These are phyloP conservation scores for Coemansia sp. DNA, from an alignment of 192 early-diverging fungal species.

Conservation along the genomic window DNA sequence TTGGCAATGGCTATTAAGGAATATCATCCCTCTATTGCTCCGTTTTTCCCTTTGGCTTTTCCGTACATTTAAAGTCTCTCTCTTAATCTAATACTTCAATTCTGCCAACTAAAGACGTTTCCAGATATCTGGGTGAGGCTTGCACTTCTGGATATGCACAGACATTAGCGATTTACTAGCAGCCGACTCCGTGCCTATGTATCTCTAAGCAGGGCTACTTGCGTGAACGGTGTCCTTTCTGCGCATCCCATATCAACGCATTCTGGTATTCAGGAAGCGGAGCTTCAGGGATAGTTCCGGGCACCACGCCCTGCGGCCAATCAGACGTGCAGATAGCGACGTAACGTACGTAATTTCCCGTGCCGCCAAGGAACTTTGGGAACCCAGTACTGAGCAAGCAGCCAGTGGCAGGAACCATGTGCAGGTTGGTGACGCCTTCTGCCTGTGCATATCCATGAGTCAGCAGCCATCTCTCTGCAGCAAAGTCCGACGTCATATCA, in stretches of 20 bases:
- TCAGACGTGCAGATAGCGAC: slow-evolving; percentile 47
- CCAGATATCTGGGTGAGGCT: no score
- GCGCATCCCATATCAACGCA: slow-evolving; percentile 35
- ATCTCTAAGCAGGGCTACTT: neutral
- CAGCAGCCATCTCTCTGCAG: slow-evolving; percentile 49
- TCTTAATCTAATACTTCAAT: no score
- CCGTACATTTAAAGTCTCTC: no score
- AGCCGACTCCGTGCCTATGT: neutral
- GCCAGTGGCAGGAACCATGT: slow-evolving; percentile 49
- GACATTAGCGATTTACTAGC: no score
- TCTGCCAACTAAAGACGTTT: no score
- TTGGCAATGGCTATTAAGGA: no score
- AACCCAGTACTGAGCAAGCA: slow-evolving; percentile 55
- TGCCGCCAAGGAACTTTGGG: slow-evolving; percentile 53
- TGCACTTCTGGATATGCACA: no score
- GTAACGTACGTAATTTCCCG: slow-evolving; percentile 53
- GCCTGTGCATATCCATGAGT: slow-evolving; percentile 51
- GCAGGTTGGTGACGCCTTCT: slow-evolving; percentile 54
- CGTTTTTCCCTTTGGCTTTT: no score
- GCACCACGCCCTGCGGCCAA: slow-evolving; percentile 43
- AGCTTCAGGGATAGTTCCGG: slow-evolving; percentile 36
- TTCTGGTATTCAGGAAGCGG: slow-evolving; percentile 39
- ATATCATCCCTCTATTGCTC: no score
- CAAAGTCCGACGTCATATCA: slow-evolving; percentile 52
- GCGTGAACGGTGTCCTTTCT: slow-evolving; percentile 26